A percentile compares a stretch with the other conserved stretches of the same genome.
Evolutionary conservation across 352 stramenopile genomes (phyloP).

Genomic region (Pythium biforme): DNA sequence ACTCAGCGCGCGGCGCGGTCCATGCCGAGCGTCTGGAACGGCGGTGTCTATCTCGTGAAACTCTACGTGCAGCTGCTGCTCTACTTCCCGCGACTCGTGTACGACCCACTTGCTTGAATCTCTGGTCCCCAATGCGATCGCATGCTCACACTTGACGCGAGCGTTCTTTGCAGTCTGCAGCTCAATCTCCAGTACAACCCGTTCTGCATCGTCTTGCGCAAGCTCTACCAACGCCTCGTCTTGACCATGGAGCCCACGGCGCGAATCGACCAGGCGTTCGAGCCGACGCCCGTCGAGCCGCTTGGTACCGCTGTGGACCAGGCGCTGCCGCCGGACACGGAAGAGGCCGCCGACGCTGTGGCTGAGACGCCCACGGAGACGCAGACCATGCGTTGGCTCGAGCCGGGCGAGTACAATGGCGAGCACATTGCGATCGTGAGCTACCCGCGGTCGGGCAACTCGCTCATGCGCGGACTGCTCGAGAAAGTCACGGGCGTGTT

Average conservation of each 20-base stretch:
- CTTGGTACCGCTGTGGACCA: not conserved
- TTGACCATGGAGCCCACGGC: conserved; percentile 25
- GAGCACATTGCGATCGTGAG: conserved; percentile 91
- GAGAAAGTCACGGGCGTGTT: conserved; percentile 94
- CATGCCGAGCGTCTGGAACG: conserved; percentile 32
- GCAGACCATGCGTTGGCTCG: conserved; percentile 60
- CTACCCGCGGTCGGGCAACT: conserved; percentile 98
- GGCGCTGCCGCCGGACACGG: conserved; percentile 9
- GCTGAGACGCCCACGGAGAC: conserved; percentile 11
- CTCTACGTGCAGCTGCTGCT: conserved; percentile 62
- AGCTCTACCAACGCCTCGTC: conserved; percentile 34
- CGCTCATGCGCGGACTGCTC: conserved; percentile 94
- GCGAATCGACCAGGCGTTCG: conserved; percentile 13
- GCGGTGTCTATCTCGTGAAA: conserved; percentile 50
- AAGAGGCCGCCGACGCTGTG: conserved; percentile 17
- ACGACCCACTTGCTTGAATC: too few relatives aligned
- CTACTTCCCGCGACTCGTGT: conserved; percentile 70
- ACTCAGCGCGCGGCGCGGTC: conserved; percentile 16
- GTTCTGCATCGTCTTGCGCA: conserved; percentile 48
- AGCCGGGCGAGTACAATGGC: conserved; percentile 54
- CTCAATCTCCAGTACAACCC: conserved; percentile 72
- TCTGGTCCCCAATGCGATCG: too few relatives aligned
- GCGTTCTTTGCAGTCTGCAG: conserved; percentile 30
- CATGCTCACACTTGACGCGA: too few relatives aligned
- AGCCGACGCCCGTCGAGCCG: not conserved